Evolutionary conservation across 2,329 filamentous ascomycete genomes (phyloP), one percentile per base, ranked within the genome.

Genomic region (Penicillium hesseltinei): DNA sequence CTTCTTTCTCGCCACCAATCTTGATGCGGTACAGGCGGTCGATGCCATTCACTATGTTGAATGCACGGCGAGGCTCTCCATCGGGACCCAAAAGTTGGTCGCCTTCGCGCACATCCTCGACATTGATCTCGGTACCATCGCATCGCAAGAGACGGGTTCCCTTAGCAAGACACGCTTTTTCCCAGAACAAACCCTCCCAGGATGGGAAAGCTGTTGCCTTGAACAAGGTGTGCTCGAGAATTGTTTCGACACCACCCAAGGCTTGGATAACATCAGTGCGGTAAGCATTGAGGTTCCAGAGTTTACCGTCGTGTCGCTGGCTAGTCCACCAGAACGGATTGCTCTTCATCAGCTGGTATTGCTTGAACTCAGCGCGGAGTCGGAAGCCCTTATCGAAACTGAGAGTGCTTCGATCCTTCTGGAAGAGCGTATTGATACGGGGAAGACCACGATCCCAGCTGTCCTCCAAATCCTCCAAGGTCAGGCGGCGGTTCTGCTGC

Each of bases 251-350:
- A 87, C 92, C 92, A 71, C 93, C 93, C 47, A 97, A 78, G 0
- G 93, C 92, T 73, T 97, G 94, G 57, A 99, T 99, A 10, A 97
- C 92, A 78, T 99, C 94, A 7, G 94, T 97, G 61, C 94, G 83
- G 77, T 97, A 97, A 1, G 91, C 90, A 64, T 97, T 97, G 53
- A 99, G 75, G 63, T 97, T 97, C 94, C 94, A 99, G 5, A 99
- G 77, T 71, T 97, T 97, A 71, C 94, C 94, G 69, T 99, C 94
- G 69, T 99, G 95, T 39, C 94, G 84, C 75, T 97, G 93, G 69
- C 90, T 96, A 4, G 94, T 99, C 94, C 94, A 99, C 92, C 92
- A 97, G 82, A 97, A 97, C 0, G 94, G 94, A 72, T 97, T 97
- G 77, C 89, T 95, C 85, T 96, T 97, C 93, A 99, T 97, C 59